Evolutionary conservation across 1,284 basidiomycete genomes (phyloP).

Genomic region (Apiotrichum mycotoxinovorans): DNA sequence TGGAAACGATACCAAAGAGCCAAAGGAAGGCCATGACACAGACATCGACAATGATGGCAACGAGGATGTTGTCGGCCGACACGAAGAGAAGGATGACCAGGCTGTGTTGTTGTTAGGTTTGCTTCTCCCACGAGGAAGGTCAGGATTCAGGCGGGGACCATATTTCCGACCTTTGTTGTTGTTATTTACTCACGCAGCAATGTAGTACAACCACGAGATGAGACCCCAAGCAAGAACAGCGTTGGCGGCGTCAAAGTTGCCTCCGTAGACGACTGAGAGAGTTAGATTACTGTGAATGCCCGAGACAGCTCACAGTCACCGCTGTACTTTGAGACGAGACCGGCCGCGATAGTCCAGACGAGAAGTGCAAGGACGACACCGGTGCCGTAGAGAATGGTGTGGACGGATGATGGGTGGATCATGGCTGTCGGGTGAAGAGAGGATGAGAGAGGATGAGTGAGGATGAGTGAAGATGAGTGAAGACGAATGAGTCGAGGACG

Average conservation of each 20-base stretch:
- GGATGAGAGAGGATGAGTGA: not conserved
- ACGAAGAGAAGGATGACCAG: conserved; percentile 13
- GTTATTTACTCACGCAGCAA: conserved; percentile 25
- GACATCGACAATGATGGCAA: conserved; percentile 10
- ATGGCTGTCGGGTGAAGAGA: conserved; percentile 5
- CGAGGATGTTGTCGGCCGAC: conserved; percentile 1
- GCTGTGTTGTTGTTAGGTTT: too few relatives aligned
- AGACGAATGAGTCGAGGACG: not conserved
- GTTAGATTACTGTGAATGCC: not conserved
- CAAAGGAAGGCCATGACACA: conserved; percentile 8
- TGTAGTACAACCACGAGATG: conserved; percentile 30
- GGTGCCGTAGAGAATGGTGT: conserved; percentile 21
- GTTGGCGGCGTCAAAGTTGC: conserved; percentile 20
- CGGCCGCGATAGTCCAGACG: conserved; percentile 12
- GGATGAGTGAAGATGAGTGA: not conserved
- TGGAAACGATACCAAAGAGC: conserved; percentile 13
- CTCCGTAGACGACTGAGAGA: not conserved
- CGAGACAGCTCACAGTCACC: not conserved
- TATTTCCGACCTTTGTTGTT: too few relatives aligned
- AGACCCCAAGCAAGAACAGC: conserved; percentile 35
- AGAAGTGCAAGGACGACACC: conserved; percentile 13
- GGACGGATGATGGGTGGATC: conserved; percentile 8
- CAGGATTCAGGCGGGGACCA: not conserved
- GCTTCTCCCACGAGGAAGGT: too few relatives aligned
- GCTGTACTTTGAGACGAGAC: conserved; percentile 8